Evolutionary conservation across 2,329 filamentous ascomycete species (phyloP).

Genomic region (Biscogniauxia sp.): DNA sequence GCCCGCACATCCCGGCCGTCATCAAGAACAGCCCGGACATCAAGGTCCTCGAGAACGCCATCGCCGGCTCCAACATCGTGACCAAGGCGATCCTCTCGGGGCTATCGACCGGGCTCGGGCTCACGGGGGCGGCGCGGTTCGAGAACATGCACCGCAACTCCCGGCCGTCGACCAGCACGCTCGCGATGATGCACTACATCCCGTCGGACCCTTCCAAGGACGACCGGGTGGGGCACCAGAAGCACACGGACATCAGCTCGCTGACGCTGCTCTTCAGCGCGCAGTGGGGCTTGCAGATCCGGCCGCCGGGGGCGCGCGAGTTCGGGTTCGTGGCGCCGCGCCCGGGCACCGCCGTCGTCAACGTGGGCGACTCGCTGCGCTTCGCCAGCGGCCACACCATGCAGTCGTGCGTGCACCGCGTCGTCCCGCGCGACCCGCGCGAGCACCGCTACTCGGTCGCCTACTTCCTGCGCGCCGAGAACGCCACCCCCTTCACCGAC

Average conservation of each 20-base stretch:
- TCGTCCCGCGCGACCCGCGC: slow-evolving; percentile 49
- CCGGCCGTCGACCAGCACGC: slow-evolving; percentile 45
- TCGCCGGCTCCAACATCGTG: slow-evolving; percentile 48
- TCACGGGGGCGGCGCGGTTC: slow-evolving; percentile 44
- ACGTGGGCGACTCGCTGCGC: slow-evolving; percentile 58
- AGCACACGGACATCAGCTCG: slow-evolving; percentile 56
- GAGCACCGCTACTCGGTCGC: slow-evolving; percentile 59
- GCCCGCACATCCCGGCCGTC: slow-evolving; percentile 44
- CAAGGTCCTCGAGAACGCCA: slow-evolving; percentile 47
- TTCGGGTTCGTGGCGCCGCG: slow-evolving; percentile 55
- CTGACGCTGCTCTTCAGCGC: slow-evolving; percentile 55
- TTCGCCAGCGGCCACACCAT: slow-evolving; percentile 53
- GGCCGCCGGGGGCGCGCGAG: slow-evolving; percentile 45
- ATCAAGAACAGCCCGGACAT: slow-evolving; percentile 49
- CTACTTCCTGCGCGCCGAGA: slow-evolving; percentile 56
- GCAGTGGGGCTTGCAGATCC: slow-evolving; percentile 57
- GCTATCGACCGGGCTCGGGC: slow-evolving; percentile 46
- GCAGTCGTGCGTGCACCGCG: slow-evolving; percentile 56
- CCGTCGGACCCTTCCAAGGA: slow-evolving; percentile 41
- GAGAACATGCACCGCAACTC: slow-evolving; percentile 52
- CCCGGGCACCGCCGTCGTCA: slow-evolving; percentile 51
- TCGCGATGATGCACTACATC: slow-evolving; percentile 57
- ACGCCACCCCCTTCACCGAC: slow-evolving; percentile 55
- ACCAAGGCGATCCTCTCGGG: slow-evolving; percentile 51
- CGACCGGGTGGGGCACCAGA: slow-evolving; percentile 50